Percentiles rank a stretch among this genome's conserved stretches.
Conservation (phyloP, 805 yeast species). For the Debaryomyces hansenii region DNA sequence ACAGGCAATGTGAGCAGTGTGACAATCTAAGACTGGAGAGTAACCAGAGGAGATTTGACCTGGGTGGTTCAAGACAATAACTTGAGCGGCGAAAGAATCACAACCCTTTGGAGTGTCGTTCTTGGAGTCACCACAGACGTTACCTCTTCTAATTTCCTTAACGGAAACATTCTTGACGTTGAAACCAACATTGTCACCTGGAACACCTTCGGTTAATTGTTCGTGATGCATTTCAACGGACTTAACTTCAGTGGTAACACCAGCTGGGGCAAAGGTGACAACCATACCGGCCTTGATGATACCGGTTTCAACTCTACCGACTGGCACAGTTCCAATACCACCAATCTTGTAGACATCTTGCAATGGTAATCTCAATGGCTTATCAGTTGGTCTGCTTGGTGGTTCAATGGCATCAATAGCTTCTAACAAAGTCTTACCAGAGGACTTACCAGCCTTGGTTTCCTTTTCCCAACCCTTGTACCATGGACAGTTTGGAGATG, state of each 20-base stretch:
- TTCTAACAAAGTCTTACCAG: conserved; percentile 82
- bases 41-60: conserved; percentile 91
- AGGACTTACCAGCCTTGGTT: conserved; percentile 64
- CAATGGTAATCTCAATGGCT: conserved; percentile 87
- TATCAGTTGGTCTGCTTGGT: conserved; percentile 78
- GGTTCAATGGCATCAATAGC: conserved; percentile 84
- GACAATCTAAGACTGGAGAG: conserved; percentile 89
- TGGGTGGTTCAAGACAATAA: conserved; percentile 86
- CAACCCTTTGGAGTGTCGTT: conserved; percentile 83
- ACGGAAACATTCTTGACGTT: conserved; percentile 89
- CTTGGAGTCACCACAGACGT: conserved; percentile 89
- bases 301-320: conserved; percentile 94
- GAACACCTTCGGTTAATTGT: conserved; percentile 73
- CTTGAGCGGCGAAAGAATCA: conserved; percentile 82
- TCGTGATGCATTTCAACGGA: conserved; percentile 89
- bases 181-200: conserved; percentile 92
- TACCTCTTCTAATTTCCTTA: conserved; percentile 89
- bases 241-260: conserved; percentile 87
- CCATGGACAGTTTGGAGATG: conserved; percentile 82
- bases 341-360: conserved; percentile 93
- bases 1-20: conserved; percentile 93
- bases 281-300: conserved; percentile 89
- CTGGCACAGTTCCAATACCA: conserved; percentile 90
- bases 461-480: conserved; percentile 84
- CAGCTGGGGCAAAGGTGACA: conserved; percentile 87